Evolutionary conservation across 257 asterid species (phyloP).

Genomic region (Cruciata laevipes): DNA sequence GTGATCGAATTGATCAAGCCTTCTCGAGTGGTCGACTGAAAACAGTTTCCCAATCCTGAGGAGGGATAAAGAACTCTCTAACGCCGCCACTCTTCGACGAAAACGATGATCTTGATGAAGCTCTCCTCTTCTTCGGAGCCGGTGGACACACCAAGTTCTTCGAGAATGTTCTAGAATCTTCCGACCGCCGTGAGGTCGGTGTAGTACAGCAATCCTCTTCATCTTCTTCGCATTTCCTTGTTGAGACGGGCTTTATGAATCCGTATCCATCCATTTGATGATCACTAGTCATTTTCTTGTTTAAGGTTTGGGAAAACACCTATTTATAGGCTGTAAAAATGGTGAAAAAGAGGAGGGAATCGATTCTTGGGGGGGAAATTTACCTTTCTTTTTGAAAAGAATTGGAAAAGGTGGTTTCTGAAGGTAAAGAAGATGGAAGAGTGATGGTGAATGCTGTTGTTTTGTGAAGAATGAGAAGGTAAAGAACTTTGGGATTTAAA

Average conservation of each 20-base stretch:
- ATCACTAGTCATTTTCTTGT: conserved; percentile 3
- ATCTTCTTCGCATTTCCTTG: conserved; percentile 16
- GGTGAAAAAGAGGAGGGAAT: conserved; percentile 6
- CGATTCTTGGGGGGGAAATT: conserved; percentile 16
- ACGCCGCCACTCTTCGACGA: conserved; percentile 17
- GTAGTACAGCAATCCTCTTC: conserved; percentile 26
- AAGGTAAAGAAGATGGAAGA: conserved; percentile 13
- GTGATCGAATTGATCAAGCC: conserved; percentile 9
- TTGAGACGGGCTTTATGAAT: conserved; percentile 21
- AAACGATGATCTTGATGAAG: conserved; percentile 23
- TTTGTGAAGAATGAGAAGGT: background rate
- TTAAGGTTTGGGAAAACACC: background rate
- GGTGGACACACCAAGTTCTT: conserved; percentile 31
- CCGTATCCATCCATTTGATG: conserved; percentile 22
- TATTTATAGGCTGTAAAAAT: conserved; percentile 8
- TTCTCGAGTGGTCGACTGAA: conserved; percentile 21
- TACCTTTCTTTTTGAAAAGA: conserved; percentile 14
- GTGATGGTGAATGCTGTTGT: conserved; percentile 9
- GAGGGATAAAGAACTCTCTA: conserved; percentile 32
- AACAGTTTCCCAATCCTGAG: conserved; percentile 27
- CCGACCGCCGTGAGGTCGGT: conserved; percentile 39
- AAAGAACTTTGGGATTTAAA: conserved; percentile 13
- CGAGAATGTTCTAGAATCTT: conserved; percentile 24
- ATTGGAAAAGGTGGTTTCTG: background rate
- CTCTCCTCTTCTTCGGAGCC: conserved; percentile 38